Evolutionary conservation across 805 yeast genomes (phyloP), one percentile per base, ranked within the genome.

Genomic region (Myxozyma monticola): DNA sequence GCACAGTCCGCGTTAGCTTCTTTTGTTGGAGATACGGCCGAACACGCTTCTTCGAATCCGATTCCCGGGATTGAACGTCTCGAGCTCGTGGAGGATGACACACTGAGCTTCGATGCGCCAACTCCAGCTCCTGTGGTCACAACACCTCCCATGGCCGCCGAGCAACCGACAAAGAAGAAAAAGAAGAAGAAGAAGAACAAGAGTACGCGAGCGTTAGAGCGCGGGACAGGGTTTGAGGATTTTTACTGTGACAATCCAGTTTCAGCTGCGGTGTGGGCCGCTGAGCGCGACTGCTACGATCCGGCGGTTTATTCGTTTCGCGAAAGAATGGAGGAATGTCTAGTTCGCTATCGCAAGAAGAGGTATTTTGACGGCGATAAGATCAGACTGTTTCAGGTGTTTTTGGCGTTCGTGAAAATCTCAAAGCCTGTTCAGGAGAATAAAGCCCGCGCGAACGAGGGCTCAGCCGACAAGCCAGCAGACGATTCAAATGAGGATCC

Each of bases 141-240:
- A 26, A 26, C 10, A 33, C 14, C 17, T 31, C n/a, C 36, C 17
- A 12, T 20, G 14, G 30, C 18, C 8, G 29, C 25, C 6, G n/a
- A 22, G 29, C 25, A 28, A 20, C 14, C 29, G n/a, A 37, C 12
- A 20, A 15, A 18, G 7, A 37, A 31, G 25, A 40, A 40, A 12
- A 46, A 37, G 22, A 46, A 46, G 17, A 46, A 34, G 25, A 41
- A 40, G 41, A 31, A 29, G 34, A 46, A 39, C 17, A 40, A 17
- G 24, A 31, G 41, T 21, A 37, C 37, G 15, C 36, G 28, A 24
- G 28, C 26, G 28, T 24, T 28, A 14, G 15, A 15, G 33, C n/a
- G n/a, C n/a, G 45, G 50, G 3, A 34, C 45, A 14, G 45, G 50
- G 24, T 41, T 41, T 26, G 50, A 46, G 24, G 35, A 46, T 9